These are phyloP conservation scores for Mucor ambiguus DNA, from an alignment of 371 early-diverging fungal species.

Conservation along the genomic window DNA sequence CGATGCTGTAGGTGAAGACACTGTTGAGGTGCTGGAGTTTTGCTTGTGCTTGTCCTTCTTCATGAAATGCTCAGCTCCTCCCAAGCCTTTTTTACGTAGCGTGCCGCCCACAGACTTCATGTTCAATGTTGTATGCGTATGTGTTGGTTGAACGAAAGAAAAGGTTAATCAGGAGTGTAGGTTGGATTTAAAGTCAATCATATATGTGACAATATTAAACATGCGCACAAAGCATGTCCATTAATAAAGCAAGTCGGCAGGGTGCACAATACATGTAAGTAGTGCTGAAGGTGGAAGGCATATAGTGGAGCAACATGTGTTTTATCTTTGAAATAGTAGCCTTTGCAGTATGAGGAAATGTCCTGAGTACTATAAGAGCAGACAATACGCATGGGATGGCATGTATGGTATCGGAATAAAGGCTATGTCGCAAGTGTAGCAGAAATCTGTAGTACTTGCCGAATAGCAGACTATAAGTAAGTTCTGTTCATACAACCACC, in stretches of 20 bases:
- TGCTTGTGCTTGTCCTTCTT: slow-evolving; percentile 21
- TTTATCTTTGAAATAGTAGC: too few relatives aligned
- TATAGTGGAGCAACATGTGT: too few relatives aligned
- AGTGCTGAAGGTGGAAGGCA: too few relatives aligned
- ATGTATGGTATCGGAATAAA: too few relatives aligned
- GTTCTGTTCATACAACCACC: too few relatives aligned
- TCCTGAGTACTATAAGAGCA: too few relatives aligned
- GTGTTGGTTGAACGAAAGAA: not conserved
- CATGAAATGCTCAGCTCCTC: slow-evolving; percentile 22
- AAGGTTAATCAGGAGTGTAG: not conserved
- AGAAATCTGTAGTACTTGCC: too few relatives aligned
- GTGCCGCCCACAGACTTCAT: slow-evolving; percentile 28
- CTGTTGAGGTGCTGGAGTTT: not conserved
- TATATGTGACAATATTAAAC: not conserved
- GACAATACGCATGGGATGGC: too few relatives aligned
- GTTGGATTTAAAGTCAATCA: not conserved
- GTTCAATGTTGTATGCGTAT: not conserved
- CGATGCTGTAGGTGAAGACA: slow-evolving; percentile 2
- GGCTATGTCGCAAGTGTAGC: too few relatives aligned
- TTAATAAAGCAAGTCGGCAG: not conserved
- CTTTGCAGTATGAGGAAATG: too few relatives aligned
- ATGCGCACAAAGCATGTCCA: not conserved
- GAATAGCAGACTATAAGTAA: too few relatives aligned
- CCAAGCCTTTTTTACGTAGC: slow-evolving; percentile 25
- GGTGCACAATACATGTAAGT: too few relatives aligned